These are phyloP conservation scores for Eudorina sp. DNA, from an alignment of 139 green algal species.

Conservation along the genomic window DNA sequence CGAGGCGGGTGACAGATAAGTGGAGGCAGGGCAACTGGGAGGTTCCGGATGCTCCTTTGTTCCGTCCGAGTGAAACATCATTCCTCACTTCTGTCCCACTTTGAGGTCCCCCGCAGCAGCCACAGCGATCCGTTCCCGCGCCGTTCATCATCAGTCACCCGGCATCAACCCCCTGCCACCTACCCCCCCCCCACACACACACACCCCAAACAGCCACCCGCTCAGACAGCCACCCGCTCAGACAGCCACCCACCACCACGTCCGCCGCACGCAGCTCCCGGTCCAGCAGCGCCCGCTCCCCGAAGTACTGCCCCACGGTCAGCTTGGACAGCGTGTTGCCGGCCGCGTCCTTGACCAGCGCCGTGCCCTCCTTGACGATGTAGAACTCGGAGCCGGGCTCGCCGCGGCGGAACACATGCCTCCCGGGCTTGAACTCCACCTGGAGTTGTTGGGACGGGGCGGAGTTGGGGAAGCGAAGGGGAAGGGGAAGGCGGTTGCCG, in stretches of 20 bases:
- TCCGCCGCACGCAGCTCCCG: conserved; percentile 54
- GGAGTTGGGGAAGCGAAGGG: too few species aligned
- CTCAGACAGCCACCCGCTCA: background rate
- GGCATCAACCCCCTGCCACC: background rate
- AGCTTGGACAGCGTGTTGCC: conserved; percentile 61
- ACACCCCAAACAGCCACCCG: background rate
- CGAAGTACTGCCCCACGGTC: conserved; percentile 79
- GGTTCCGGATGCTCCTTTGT: too few species aligned
- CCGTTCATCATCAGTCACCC: too few species aligned
- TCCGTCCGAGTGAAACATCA: too few species aligned
- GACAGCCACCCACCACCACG: conserved; percentile 48
- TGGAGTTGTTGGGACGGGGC: too few species aligned
- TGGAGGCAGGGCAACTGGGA: too few species aligned
- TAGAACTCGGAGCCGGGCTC: conserved; percentile 87
- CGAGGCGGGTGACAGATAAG: too few species aligned
- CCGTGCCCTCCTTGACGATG: conserved; percentile 86
- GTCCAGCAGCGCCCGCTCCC: conserved; percentile 83
- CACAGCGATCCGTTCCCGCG: too few species aligned
- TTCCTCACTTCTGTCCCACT: too few species aligned
- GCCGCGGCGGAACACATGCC: conserved; percentile 74
- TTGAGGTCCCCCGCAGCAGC: too few species aligned
- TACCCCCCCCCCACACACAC: background rate
- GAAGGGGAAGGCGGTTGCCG: too few species aligned
- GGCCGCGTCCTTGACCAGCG: conserved; percentile 65
- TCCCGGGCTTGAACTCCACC: conserved; percentile 59